phyloP scores from a whole-genome alignment of 176 grass and related monocot species.

The Rhynchospora breviuscula region DNA sequence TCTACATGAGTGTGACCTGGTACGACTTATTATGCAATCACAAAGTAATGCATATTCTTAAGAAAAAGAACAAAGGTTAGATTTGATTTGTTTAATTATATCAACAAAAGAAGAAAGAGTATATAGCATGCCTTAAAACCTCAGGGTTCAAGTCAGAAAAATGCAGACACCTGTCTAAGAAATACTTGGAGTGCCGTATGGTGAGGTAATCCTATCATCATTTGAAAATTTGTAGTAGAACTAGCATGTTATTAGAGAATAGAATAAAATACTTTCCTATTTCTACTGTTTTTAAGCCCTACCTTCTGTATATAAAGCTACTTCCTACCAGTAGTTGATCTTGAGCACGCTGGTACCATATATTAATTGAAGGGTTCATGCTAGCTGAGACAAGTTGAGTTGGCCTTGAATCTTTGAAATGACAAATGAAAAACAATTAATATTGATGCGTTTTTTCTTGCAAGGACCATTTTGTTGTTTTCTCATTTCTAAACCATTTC shows the following conservation, averaged over 20 bases:
- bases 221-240: background rate
- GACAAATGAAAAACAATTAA: background rate
- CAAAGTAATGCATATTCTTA: background rate
- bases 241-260: background rate
- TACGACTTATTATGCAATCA: conserved; percentile 24
- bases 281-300: background rate
- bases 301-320: background rate
- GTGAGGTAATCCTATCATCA: background rate
- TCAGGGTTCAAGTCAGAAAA: conserved; percentile 32
- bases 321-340: background rate
- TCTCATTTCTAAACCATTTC: background rate
- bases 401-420: background rate
- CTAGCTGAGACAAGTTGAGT: background rate
- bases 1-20: conserved; percentile 76
- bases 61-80: background rate
- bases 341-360: background rate
- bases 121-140: conserved; percentile 74
- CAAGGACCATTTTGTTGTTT: background rate
- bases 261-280: background rate
- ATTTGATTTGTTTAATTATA: background rate
- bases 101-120: conserved; percentile 77
- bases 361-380: background rate
- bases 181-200: conserved; percentile 14
- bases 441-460: background rate
- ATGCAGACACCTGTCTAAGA: conserved; percentile 12